phyloP scores from a whole-genome alignment of 2,329 filamentous ascomycete genomes.

The Neonectria magnoliae region DNA sequence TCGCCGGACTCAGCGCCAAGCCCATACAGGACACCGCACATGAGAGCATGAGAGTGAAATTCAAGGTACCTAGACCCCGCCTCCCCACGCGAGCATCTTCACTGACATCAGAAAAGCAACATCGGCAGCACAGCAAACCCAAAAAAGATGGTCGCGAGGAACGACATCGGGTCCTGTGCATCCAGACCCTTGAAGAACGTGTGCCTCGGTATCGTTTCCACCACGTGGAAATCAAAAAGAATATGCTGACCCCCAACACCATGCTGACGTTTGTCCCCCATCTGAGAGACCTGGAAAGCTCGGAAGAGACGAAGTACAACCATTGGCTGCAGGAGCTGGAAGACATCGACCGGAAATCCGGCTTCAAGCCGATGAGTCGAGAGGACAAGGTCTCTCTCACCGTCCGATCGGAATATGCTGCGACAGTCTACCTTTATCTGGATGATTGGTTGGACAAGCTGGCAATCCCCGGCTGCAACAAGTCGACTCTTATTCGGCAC shows the following conservation, averaged over 20 bases:
- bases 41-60: conserved; percentile 59
- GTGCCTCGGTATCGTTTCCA: conserved; percentile 69
- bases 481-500: conserved; percentile 61
- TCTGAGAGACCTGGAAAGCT: conserved; percentile 64
- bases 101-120: conserved; percentile 34
- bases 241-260: conserved; percentile 68
- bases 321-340: conserved; percentile 67
- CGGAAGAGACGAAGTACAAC: conserved; percentile 66
- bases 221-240: conserved; percentile 68
- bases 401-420: conserved; percentile 62
- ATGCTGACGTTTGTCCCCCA: conserved; percentile 70
- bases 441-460: conserved; percentile 63
- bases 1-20: conserved; percentile 55
- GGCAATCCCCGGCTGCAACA: conserved; percentile 61
- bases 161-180: conserved; percentile 54
- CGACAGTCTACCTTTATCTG: conserved; percentile 62
- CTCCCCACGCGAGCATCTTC: not conserved
- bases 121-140: conserved; percentile 55
- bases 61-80: conserved; percentile 55
- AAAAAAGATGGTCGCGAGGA: conserved; percentile 58
- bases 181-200: conserved; percentile 61
- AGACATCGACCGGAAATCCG: conserved; percentile 66
- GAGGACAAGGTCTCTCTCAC: conserved; percentile 61
- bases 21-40: conserved; percentile 49
- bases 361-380: conserved; percentile 64